Base-by-base conservation (phyloP, 2,329 filamentous ascomycete genomes). In the Diaporthe eres region DNA sequence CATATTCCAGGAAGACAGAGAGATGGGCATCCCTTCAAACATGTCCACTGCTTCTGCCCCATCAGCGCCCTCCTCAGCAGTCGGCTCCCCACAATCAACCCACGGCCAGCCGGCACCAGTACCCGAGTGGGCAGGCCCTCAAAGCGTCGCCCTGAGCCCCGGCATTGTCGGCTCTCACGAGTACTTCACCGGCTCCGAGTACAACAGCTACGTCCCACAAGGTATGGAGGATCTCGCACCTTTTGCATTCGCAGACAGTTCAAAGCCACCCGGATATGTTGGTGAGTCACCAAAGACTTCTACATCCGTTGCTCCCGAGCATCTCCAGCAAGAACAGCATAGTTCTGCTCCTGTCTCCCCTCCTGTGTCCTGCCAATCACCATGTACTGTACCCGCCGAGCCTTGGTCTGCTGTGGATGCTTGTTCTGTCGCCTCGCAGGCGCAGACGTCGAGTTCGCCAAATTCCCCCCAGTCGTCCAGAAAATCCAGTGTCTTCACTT, bases 21-120 rank as follows among this genome's bases (percentile, higher is more conserved):
- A 90, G 28, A 82, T 88, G 81, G 84, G 85, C 75, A 80, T 89
- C 34, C 87, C 88, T 22, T 90, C 88, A 42, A 91, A 88, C 81
- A 87, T 89, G 77, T 95, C 88, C 77, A 91, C 89, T 76, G 88
- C 87, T 34, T 93, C 90, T 75, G 92, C 84, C 74, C 90, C 86
- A 71, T 94, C 93, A 71, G 91, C 90, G 5, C 87, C 92, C 9
- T 94, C 92, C 1, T 94, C 92, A 12, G 91, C 90, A 72, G 89
- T 92, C 77, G 92, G 92, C 74, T 94, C 92, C 31, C 92, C 92
- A 37, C 90, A 91, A 80, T 92, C 92, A 2, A 88, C 90, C 77
- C 88, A 90, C 80, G 88, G 89, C 74, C 90, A 90, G 78, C 84
- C 89, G 78, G 90, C 90, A 77, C 86, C 87, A 79, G 87, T 90